phyloP scores from a whole-genome alignment of 306 rosid species.

The Ammopiptanthus mongolicus region DNA sequence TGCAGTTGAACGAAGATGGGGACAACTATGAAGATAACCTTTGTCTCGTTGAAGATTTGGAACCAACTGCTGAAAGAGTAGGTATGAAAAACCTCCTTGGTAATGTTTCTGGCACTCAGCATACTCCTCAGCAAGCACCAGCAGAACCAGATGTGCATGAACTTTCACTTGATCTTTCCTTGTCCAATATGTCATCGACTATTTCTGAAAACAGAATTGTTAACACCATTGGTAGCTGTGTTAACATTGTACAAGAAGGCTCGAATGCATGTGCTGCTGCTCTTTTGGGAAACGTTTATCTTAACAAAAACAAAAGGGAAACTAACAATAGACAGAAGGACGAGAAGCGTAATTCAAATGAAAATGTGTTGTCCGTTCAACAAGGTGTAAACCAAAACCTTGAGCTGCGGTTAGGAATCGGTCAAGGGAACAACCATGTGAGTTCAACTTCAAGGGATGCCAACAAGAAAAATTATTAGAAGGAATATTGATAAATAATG shows the following conservation, averaged over 20 bases:
- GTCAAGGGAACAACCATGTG: neutral
- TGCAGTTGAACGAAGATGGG: neutral
- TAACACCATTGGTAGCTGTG: too few species aligned
- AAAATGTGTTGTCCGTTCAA: neutral
- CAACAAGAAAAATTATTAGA: neutral
- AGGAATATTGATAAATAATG: too few species aligned
- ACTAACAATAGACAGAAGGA: neutral
- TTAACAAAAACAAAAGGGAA: neutral
- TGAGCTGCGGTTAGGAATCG: too few species aligned
- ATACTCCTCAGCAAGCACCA: neutral
- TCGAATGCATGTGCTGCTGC: neutral
- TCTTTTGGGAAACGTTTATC: neutral
- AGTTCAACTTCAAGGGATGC: neutral
- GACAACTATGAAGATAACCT: neutral
- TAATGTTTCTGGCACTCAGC: neutral
- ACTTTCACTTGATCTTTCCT: neutral
- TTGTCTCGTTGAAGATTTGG: neutral
- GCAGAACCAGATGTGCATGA: neutral
- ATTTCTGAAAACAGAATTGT: too few species aligned
- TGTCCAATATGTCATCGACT: neutral
- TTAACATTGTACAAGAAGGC: too few species aligned
- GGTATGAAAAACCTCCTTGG: neutral
- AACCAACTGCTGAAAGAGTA: neutral
- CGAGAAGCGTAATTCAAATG: neutral
- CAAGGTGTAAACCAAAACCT: neutral